A percentile compares a stretch with the other conserved stretches of the same genome.
phyloP scores from a whole-genome alignment of 176 grass and related monocot species.

The Triticum timopheevii region DNA sequence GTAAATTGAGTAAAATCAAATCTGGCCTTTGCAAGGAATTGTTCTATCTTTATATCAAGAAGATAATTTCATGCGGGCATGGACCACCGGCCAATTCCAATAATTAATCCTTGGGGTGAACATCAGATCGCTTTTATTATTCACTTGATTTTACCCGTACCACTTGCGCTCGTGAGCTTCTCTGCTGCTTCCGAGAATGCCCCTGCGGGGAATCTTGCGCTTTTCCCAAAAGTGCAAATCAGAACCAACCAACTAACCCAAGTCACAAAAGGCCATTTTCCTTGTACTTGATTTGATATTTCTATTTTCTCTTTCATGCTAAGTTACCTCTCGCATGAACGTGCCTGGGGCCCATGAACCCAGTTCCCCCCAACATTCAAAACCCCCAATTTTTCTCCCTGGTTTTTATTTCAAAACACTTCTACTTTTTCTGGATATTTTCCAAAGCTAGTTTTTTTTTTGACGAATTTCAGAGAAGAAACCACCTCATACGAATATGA shows the following conservation, averaged over 20 bases:
- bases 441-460: not conserved
- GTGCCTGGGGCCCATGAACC: not conserved
- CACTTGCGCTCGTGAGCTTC: not conserved
- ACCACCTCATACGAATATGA: not conserved
- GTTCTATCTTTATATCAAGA: not conserved
- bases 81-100: not conserved
- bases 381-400: not conserved
- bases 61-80: not conserved
- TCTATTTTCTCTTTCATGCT: conserved; percentile 19
- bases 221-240: conserved; percentile 38
- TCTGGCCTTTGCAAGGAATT: not conserved
- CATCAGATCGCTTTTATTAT: conserved; percentile 41
- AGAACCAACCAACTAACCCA: conserved; percentile 29
- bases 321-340: conserved; percentile 28
- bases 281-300: conserved; percentile 31
- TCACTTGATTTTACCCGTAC: not conserved
- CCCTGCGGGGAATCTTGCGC: conserved; percentile 41
- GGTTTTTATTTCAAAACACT: too few relatives aligned
- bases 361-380: not conserved
- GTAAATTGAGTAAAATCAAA: not conserved
- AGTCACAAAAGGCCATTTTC: conserved; percentile 24
- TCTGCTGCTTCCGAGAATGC: not conserved
- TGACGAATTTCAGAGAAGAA: not conserved
- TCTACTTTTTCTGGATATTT: too few relatives aligned
- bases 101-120: not conserved